These are phyloP conservation scores for Hypoxylon sp. DNA, from an alignment of 2,329 filamentous ascomycete genomes.

Conservation along the genomic window DNA sequence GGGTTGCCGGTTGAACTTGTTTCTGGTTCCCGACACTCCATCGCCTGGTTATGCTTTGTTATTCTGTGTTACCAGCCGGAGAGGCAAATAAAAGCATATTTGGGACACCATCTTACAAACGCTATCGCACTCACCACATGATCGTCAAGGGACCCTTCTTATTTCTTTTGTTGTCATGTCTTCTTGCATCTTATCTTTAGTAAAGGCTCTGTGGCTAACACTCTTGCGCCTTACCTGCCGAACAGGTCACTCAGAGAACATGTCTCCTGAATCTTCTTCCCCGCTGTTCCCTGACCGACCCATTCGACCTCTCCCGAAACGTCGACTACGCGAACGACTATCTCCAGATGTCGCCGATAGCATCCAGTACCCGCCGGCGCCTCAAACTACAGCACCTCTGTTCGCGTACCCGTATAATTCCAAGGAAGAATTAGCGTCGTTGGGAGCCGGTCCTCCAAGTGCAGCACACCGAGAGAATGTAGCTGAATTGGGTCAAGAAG, in stretches of 20 bases:
- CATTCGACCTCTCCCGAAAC: constrained; percentile 92
- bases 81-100: constrained; percentile 9
- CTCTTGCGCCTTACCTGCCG: constrained; percentile 44
- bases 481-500: constrained; percentile 56
- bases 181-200: constrained; percentile 42
- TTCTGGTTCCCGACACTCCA: constrained; percentile 6
- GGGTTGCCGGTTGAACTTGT: constrained; percentile 3
- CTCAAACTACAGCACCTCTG: constrained; percentile 78
- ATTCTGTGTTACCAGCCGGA: neutral
- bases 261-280: constrained; percentile 82
- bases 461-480: constrained; percentile 52
- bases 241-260: constrained; percentile 65
- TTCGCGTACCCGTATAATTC: constrained; percentile 80
- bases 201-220: constrained; percentile 54
- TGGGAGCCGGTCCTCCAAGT: constrained; percentile 48
- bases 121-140: constrained; percentile 16
- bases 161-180: constrained; percentile 44
- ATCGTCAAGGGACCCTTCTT: constrained; percentile 16
- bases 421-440: constrained; percentile 63
- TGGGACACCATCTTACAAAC: constrained; percentile 22
- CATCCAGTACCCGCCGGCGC: constrained; percentile 85
- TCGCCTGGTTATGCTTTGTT: neutral
- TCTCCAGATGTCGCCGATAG: constrained; percentile 86
- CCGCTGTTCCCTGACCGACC: constrained; percentile 89
- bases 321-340: constrained; percentile 87